Conservation (phyloP, 331 rosid genomes). For the Quercus phellos region DNA sequence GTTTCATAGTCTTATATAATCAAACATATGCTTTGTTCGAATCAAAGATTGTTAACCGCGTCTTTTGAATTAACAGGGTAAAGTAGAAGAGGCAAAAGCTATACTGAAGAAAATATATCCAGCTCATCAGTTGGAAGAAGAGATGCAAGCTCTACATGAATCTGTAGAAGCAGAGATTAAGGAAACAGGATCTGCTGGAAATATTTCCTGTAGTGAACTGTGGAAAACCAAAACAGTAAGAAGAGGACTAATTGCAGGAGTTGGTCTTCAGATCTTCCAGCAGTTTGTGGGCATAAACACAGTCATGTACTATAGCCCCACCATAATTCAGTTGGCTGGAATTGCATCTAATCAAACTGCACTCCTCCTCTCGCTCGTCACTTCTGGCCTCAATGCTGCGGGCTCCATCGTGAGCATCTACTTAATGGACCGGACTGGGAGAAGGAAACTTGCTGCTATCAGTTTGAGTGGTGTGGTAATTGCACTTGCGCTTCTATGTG, state of each 20-base stretch:
- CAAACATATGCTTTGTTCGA: not conserved
- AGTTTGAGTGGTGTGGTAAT: constrained; percentile 44
- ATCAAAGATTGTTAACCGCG: not conserved
- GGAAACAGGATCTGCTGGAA: constrained; percentile 21
- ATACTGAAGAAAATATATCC: constrained; percentile 40
- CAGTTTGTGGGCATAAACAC: constrained; percentile 62
- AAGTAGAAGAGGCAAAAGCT: constrained; percentile 39
- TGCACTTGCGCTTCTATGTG: constrained; percentile 39
- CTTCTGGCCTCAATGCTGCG: constrained; percentile 44
- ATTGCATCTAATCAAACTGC: constrained; percentile 45
- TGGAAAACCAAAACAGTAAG: constrained; percentile 42
- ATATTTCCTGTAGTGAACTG: constrained; percentile 24
- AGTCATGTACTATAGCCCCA: constrained; percentile 60
- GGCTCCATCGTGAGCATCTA: constrained; percentile 53
- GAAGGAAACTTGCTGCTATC: constrained; percentile 45
- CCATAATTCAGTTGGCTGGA: constrained; percentile 55
- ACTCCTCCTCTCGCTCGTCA: constrained; percentile 51
- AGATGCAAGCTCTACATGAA: constrained; percentile 35
- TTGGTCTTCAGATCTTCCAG: constrained; percentile 59
- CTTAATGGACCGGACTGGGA: constrained; percentile 52
- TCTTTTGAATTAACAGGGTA: constrained; percentile 26
- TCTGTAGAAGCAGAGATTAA: constrained; percentile 38
- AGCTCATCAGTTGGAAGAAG: constrained; percentile 34
- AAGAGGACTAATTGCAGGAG: constrained; percentile 50
- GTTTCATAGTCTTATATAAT: not conserved